Conservation (phyloP, 73 alveolate species). For the Paramecium primaurelia region DNA sequence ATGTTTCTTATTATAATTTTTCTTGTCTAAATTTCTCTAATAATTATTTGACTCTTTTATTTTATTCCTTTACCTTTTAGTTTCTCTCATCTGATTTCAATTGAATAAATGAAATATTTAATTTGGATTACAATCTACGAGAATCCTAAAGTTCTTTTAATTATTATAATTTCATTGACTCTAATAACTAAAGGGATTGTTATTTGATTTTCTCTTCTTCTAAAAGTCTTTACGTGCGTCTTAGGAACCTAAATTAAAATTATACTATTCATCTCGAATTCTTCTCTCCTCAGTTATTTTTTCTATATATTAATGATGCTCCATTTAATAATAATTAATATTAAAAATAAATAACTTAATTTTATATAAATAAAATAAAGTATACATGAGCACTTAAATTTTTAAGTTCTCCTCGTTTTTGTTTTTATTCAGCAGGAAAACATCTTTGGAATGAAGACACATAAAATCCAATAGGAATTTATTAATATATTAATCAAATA, state of each 20-base stretch:
- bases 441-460: neutral
- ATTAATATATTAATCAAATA: neutral
- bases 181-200: neutral
- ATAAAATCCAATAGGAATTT: neutral
- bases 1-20: neutral
- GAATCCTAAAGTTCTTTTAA: neutral
- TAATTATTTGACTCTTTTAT: neutral
- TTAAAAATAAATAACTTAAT: neutral
- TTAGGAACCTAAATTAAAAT: slow-evolving; percentile 18
- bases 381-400: neutral
- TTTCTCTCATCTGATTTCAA: neutral
- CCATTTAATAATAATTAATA: neutral
- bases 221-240: neutral
- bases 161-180: neutral
- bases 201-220: neutral
- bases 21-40: neutral
- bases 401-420: neutral
- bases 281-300: slow-evolving; percentile 11
- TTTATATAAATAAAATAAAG: neutral
- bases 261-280: neutral
- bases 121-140: neutral
- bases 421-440: neutral
- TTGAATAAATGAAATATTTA: neutral
- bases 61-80: neutral
- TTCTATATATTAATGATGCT: neutral